Evolutionary conservation across 1,284 basidiomycete species (phyloP), one percentile per base, ranked within the genome.

Genomic region (Inonotus obliquus): DNA sequence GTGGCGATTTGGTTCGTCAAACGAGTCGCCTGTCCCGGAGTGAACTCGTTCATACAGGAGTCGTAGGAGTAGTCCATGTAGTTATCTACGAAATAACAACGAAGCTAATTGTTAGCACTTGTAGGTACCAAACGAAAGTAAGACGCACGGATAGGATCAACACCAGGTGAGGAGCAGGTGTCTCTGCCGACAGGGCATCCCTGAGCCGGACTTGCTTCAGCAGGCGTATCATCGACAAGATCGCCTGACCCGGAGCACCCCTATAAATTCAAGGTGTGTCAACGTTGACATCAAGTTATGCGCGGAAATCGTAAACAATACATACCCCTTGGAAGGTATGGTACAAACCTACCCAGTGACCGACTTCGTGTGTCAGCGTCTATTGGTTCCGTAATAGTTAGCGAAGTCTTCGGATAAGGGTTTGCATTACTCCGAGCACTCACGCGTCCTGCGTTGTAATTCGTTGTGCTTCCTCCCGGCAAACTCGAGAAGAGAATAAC

Each of bases 21-120:
- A 37, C 58, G 54, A 21, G 41, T 38, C 10, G 35, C 45, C 25
- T 62, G 60, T 6, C 55, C 79, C 60, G 75, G 41, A 17, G 79
- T 80, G 73, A 81, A 82, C 65, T 77, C 66, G 63, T 68, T 76
- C 77, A 79, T 79, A 75, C 78, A 81, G 58, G 72, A 71, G 63
- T 79, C 76, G 54, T 75, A 71, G 13, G 70, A 70, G 70, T 77
- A 77, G 67, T 79, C 76, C 77, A 78, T 77, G 69, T 70, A 77
- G 69, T 78, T 78, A 68, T 77, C 74, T 75, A 21, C 13, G 23
- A 49, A 39, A 17, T 17, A 7, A 7, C 1, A 49, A 21, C 1
- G 23, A 14, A 49, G 25, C 5, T 44, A 25, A 58, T 38, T 10
- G 53, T n/a, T n/a, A 14, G 23, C 21, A 29, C 4, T 47, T 25